Conservation (phyloP, 495 filamentous ascomycete species). For the Aspergillus biplanus region DNA sequence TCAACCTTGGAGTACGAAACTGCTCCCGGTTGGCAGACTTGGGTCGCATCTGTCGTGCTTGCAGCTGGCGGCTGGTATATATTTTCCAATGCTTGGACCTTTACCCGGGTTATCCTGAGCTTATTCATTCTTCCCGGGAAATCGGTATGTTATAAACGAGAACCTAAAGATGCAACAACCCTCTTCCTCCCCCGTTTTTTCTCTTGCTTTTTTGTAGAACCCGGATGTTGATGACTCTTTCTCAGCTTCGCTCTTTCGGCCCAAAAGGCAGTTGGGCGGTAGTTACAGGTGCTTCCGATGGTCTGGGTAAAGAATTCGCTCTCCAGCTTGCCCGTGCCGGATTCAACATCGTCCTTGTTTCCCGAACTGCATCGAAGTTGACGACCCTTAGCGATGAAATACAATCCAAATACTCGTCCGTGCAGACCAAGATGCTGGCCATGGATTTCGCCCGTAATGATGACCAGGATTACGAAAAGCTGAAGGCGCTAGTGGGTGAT, state of each 20-base stretch:
- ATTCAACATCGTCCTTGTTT: constrained; percentile 92
- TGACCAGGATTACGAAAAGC: constrained; percentile 73
- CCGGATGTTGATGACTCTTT: constrained; percentile 5
- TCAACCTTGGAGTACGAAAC: constrained; percentile 42
- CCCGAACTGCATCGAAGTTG: constrained; percentile 90
- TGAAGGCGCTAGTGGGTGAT: constrained; percentile 65
- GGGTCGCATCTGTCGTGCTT: constrained; percentile 41
- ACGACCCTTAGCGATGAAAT: constrained; percentile 76
- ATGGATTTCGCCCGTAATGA: constrained; percentile 89
- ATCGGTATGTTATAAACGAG: constrained; percentile 47
- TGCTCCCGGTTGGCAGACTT: constrained; percentile 43
- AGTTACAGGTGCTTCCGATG: constrained; percentile 94
- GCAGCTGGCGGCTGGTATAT: constrained; percentile 64
- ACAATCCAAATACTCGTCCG: constrained; percentile 59
- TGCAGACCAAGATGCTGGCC: constrained; percentile 73
- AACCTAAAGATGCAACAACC: too few relatives aligned
- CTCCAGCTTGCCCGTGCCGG: constrained; percentile 86
- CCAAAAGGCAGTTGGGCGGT: constrained; percentile 93
- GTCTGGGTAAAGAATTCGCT: constrained; percentile 95
- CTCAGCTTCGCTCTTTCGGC: constrained; percentile 85
- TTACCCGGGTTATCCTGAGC: constrained; percentile 67
- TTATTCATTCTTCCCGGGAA: constrained; percentile 76
- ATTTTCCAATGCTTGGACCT: constrained; percentile 58
- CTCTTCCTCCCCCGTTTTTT: too few relatives aligned
- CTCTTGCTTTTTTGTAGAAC: background rate